Percentiles rank a stretch among this genome's conserved stretches.
phyloP scores from a whole-genome alignment of 1,139 yeast genomes.

The Geotrichum macrosporum region DNA sequence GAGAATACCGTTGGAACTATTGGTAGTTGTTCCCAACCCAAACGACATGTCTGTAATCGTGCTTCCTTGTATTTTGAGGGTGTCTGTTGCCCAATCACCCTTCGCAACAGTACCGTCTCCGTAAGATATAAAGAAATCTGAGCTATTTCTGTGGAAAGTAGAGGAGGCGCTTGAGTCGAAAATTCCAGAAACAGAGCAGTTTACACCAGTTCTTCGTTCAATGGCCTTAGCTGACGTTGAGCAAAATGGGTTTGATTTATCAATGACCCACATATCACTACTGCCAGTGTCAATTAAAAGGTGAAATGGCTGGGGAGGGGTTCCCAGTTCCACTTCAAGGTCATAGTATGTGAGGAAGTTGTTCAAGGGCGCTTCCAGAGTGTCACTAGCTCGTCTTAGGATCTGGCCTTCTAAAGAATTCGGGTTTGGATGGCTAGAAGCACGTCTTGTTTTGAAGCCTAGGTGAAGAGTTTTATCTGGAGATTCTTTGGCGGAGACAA shows the following conservation, averaged over 20 bases:
- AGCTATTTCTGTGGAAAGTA: conserved; percentile 27
- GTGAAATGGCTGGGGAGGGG: conserved; percentile 28
- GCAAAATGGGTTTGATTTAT: conserved; percentile 38
- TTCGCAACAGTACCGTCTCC: conserved; percentile 33
- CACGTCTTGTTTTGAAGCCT: background rate
- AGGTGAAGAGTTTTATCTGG: conserved; percentile 2
- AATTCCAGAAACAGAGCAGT: conserved; percentile 29
- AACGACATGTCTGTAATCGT: conserved; percentile 25
- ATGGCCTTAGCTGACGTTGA: conserved; percentile 33
- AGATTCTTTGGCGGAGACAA: background rate
- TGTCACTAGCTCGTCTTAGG: conserved; percentile 1
- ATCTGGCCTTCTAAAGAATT: conserved; percentile 1
- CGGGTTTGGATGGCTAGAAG: conserved; percentile 1
- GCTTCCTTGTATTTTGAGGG: conserved; percentile 22
- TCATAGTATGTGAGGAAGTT: conserved; percentile 36
- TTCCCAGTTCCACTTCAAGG: conserved; percentile 31
- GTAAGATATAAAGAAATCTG: conserved; percentile 37
- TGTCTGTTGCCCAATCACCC: conserved; percentile 33
- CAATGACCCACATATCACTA: conserved; percentile 59
- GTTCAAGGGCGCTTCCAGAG: conserved; percentile 2
- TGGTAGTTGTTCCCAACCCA: conserved; percentile 33
- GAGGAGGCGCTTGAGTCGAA: conserved; percentile 37
- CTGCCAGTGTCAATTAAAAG: conserved; percentile 59
- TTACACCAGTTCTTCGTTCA: conserved; percentile 22
- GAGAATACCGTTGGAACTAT: conserved; percentile 35